Evolutionary conservation across 495 filamentous ascomycete species (phyloP).

Genomic region (Penicillium desertorum): DNA sequence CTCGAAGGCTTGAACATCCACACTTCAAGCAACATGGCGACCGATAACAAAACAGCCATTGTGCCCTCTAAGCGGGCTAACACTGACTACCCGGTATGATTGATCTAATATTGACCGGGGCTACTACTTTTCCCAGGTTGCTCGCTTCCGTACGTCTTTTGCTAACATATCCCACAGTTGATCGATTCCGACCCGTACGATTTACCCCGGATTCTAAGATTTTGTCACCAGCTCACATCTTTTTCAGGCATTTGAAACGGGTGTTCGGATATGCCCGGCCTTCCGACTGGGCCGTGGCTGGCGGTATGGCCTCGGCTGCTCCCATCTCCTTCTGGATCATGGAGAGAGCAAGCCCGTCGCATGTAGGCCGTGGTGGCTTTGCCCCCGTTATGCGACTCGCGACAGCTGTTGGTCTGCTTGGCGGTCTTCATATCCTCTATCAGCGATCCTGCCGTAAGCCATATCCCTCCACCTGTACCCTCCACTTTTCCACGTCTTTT

Average conservation of each 20-base stretch:
- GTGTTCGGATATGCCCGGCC: conserved; percentile 82
- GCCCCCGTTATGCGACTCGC: conserved; percentile 77
- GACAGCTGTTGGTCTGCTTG: conserved; percentile 65
- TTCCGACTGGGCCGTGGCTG: conserved; percentile 74
- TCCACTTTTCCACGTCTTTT: background rate
- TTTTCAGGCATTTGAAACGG: conserved; percentile 79
- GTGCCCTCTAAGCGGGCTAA: conserved; percentile 72
- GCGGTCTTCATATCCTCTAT: conserved; percentile 79
- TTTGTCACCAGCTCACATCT: conserved; percentile 26
- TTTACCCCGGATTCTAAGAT: conserved; percentile 22
- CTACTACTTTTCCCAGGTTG: background rate
- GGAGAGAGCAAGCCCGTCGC: conserved; percentile 81
- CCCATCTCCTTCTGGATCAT: conserved; percentile 71
- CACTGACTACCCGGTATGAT: conserved; percentile 77
- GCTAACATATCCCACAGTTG: conserved; percentile 59
- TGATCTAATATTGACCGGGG: background rate
- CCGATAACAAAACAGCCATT: conserved; percentile 55
- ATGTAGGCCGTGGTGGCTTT: conserved; percentile 76
- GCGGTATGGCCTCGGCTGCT: conserved; percentile 60
- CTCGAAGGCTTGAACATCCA: conserved; percentile 27
- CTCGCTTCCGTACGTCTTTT: conserved; percentile 15
- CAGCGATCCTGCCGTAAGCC: conserved; percentile 64
- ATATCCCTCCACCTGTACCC: background rate
- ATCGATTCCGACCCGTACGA: conserved; percentile 97
- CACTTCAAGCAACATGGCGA: conserved; percentile 53